phyloP scores from a whole-genome alignment of 148 eudicot genomes.

The Camellia lanceoleosa region DNA sequence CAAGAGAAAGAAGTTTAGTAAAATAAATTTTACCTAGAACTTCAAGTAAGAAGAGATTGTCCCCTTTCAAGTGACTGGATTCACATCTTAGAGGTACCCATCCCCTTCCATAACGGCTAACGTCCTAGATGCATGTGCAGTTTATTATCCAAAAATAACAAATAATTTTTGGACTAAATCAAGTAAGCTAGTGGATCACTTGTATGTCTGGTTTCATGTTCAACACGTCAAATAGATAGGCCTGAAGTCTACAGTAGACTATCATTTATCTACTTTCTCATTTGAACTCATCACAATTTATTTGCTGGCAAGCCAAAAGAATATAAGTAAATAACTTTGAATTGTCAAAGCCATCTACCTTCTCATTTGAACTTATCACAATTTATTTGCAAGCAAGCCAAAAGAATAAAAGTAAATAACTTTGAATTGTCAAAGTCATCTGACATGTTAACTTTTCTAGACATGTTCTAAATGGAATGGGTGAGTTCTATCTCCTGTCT shows the following conservation, averaged over 20 bases:
- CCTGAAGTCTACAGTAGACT: not conserved
- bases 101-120: not conserved
- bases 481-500: not conserved
- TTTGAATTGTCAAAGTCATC: not conserved
- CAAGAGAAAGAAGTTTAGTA: not conserved
- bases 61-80: not conserved
- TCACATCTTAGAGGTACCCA: not conserved
- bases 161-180: not conserved
- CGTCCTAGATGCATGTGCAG: too few relatives aligned
- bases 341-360: not conserved
- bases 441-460: not conserved
- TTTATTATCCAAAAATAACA: not conserved
- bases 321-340: not conserved
- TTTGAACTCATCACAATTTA: not conserved
- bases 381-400: not conserved
- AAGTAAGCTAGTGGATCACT: not conserved
- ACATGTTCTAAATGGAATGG: not conserved
- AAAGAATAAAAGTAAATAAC: not conserved
- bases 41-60: not conserved
- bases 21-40: not conserved
- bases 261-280: not conserved
- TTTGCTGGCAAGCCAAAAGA: conserved; percentile 4
- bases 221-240: not conserved
- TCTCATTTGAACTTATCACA: not conserved
- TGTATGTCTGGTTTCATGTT: not conserved